A percentile compares a stretch with the other conserved stretches of the same genome.
These are phyloP conservation scores for Euphorbia peplus DNA, from an alignment of 345 rosid genomes.

Conservation along the genomic window DNA sequence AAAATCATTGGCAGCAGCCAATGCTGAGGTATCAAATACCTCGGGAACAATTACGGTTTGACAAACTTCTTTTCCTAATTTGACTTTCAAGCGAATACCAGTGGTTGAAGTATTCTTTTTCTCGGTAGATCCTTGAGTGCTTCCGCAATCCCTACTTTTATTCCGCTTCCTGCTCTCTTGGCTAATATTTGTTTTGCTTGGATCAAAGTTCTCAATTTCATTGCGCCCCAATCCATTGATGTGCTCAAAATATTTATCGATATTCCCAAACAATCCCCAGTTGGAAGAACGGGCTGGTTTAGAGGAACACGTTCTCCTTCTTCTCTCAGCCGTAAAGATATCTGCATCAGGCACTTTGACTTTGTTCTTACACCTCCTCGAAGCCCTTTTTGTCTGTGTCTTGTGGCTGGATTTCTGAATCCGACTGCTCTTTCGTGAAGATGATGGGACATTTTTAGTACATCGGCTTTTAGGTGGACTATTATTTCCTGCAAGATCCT, in stretches of 20 bases:
- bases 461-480: slow-evolving; percentile 39
- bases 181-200: slow-evolving; percentile 35
- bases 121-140: slow-evolving; percentile 34
- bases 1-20: slow-evolving; percentile 28
- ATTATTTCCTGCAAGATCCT: slow-evolving; percentile 34
- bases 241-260: slow-evolving; percentile 40
- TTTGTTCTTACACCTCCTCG: slow-evolving; percentile 37
- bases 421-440: slow-evolving; percentile 43
- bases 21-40: slow-evolving; percentile 34
- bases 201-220: slow-evolving; percentile 35
- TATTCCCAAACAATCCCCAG: slow-evolving; percentile 63
- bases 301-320: slow-evolving; percentile 65
- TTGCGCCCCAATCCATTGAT: slow-evolving; percentile 34
- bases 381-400: slow-evolving; percentile 39
- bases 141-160: slow-evolving; percentile 28
- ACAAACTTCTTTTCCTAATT: slow-evolving; percentile 59
- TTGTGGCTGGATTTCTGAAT: slow-evolving; percentile 40
- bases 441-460: slow-evolving; percentile 30
- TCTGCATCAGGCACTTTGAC: slow-evolving; percentile 33
- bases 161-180: slow-evolving; percentile 35
- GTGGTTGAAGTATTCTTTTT: slow-evolving; percentile 36
- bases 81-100: slow-evolving; percentile 75
- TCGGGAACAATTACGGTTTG: slow-evolving; percentile 37
- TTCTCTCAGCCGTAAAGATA: slow-evolving; percentile 39
- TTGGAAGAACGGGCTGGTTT: slow-evolving; percentile 63